Percentiles rank a stretch among this genome's conserved stretches.
Evolutionary conservation across 148 eudicot species (phyloP).

Genomic region (Rhododendron kiyosumense): DNA sequence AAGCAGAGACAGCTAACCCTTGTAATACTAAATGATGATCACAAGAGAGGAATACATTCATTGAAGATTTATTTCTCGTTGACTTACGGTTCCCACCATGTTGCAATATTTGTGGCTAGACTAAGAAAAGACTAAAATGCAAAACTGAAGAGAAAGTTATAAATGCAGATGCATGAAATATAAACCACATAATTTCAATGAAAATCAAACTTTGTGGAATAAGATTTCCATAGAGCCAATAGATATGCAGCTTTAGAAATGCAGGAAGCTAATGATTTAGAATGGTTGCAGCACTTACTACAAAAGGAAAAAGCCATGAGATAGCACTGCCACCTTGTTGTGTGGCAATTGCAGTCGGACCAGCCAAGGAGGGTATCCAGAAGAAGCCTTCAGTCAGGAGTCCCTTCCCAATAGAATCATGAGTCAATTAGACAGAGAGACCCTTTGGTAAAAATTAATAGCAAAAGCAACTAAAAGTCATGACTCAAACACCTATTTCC

Average conservation of each 20-base stretch:
- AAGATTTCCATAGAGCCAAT: no score
- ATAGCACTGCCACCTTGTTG: constrained; percentile 84
- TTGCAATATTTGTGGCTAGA: not conserved
- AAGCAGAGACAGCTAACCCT: not conserved
- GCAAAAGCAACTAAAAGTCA: not conserved
- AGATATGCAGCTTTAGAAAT: no score
- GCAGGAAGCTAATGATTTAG: not conserved
- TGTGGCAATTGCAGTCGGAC: constrained; percentile 85
- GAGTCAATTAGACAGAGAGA: not conserved
- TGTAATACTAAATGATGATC: not conserved
- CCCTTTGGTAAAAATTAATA: not conserved
- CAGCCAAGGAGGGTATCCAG: constrained; percentile 97
- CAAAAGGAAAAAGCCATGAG: constrained; percentile 93
- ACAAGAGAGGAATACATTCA: not conserved
- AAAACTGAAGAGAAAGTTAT: no score
- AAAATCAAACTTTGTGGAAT: no score
- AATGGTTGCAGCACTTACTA: constrained; percentile 41
- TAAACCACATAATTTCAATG: not conserved
- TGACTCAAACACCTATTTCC: not conserved
- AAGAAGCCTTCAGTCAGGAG: constrained; percentile 89
- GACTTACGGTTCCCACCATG: not conserved
- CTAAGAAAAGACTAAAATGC: not conserved
- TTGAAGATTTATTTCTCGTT: not conserved
- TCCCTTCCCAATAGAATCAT: constrained; percentile 41
- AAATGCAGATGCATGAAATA: not conserved